Evolutionary conservation across 495 filamentous ascomycete species (phyloP).

Genomic region (Thozetella sp.): DNA sequence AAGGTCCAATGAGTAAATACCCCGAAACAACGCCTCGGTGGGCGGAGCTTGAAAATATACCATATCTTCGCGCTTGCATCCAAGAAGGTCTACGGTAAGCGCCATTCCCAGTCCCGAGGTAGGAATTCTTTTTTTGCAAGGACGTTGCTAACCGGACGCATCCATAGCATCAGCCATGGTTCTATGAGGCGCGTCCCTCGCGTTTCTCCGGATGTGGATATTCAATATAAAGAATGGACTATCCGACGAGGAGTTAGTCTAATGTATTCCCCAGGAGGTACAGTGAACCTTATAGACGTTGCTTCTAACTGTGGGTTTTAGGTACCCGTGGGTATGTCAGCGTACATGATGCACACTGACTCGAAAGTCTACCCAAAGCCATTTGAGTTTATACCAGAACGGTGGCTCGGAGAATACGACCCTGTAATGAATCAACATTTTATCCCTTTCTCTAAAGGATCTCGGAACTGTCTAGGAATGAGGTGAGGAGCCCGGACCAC

Average conservation of each 20-base stretch:
- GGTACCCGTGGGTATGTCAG: slow-evolving; percentile 42
- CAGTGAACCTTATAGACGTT: slow-evolving; percentile 1
- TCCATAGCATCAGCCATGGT: slow-evolving; percentile 41
- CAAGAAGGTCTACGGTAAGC: neutral
- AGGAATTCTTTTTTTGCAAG: slow-evolving; percentile 28
- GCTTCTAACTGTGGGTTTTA: slow-evolving; percentile 11
- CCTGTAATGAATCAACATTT: slow-evolving; percentile 28
- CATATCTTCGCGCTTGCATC: slow-evolving; percentile 32
- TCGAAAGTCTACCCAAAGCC: slow-evolving; percentile 42
- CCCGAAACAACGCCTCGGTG: slow-evolving; percentile 20
- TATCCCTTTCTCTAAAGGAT: slow-evolving; percentile 46
- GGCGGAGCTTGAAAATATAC: slow-evolving; percentile 45
- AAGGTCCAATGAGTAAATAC: slow-evolving; percentile 15
- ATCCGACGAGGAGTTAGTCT: slow-evolving; percentile 37
- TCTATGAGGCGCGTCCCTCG: slow-evolving; percentile 32
- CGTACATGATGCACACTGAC: slow-evolving; percentile 39
- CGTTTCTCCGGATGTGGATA: slow-evolving; percentile 29
- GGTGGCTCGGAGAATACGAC: slow-evolving; percentile 40
- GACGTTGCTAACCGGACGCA: no score
- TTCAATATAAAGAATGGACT: slow-evolving; percentile 36
- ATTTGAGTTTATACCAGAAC: slow-evolving; percentile 39
- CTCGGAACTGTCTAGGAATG: slow-evolving; percentile 46
- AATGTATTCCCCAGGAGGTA: no score
- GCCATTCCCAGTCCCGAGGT: neutral
- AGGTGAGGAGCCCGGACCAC: no score